Conservation (phyloP, 306 rosid genomes). For the Boehmeria nivea region DNA sequence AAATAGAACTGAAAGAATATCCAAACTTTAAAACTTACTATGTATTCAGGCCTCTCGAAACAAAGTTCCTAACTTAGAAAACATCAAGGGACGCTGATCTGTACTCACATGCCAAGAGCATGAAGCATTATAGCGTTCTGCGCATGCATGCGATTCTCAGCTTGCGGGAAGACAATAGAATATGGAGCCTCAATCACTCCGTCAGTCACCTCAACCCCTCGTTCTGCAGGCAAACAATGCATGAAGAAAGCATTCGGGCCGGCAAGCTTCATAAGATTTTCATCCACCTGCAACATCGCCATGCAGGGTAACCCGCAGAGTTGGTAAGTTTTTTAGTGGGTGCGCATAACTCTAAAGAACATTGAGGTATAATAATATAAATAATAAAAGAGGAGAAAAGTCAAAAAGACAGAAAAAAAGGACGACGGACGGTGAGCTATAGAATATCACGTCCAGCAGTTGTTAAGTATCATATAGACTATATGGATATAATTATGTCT, state of each 20-base stretch:
- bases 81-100: not conserved
- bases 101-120: slow-evolving; percentile 53
- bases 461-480: no score
- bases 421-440: no score
- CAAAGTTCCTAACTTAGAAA: not conserved
- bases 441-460: no score
- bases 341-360: no score
- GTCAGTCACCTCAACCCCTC: slow-evolving; percentile 94
- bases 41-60: not conserved
- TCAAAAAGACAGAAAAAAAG: no score
- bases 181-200: slow-evolving; percentile 83
- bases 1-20: not conserved
- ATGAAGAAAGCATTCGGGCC: slow-evolving; percentile 80
- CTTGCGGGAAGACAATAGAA: slow-evolving; percentile 90
- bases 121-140: slow-evolving; percentile 96
- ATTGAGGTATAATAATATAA: no score
- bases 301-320: no score
- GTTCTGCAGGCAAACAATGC: slow-evolving; percentile 97
- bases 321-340: no score
- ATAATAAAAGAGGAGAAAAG: no score
- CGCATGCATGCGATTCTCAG: slow-evolving; percentile 96
- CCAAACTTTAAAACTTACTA: not conserved
- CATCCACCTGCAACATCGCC: slow-evolving; percentile 48
- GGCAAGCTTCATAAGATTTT: slow-evolving; percentile 71
- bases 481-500: no score